phyloP scores from a whole-genome alignment of 2,329 filamentous ascomycete genomes.

The Geoglossum cookeanum region DNA sequence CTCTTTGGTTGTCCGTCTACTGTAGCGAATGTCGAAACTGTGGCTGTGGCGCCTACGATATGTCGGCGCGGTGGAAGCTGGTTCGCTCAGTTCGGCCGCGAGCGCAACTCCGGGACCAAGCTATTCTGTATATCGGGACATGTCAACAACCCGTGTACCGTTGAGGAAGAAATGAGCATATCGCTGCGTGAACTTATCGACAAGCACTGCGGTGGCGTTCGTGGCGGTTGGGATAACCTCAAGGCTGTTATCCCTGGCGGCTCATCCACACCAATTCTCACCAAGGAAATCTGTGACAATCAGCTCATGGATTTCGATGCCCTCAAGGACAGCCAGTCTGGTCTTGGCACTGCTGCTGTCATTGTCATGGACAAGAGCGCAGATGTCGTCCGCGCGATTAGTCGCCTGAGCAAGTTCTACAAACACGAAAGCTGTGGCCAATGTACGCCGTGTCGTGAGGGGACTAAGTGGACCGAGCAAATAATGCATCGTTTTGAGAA shows the following conservation, averaged over 20 bases:
- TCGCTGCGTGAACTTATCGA: constrained; percentile 91
- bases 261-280: constrained; percentile 88
- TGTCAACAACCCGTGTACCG: constrained; percentile 95
- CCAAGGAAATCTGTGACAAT: constrained; percentile 75
- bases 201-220: constrained; percentile 92
- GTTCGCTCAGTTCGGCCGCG: constrained; percentile 87
- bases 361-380: constrained; percentile 99
- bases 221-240: constrained; percentile 94
- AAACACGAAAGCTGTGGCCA: constrained; percentile 96
- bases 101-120: constrained; percentile 94
- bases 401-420: constrained; percentile 89
- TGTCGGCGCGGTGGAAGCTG: constrained; percentile 78
- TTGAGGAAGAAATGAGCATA: constrained; percentile 99
- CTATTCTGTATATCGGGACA: constrained; percentile 96
- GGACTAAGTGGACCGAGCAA: constrained; percentile 97
- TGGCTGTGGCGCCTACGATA: constrained; percentile 90
- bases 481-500: constrained; percentile 96
- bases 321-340: constrained; percentile 92
- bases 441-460: constrained; percentile 98
- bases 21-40: constrained; percentile 93
- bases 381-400: constrained; percentile 86
- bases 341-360: constrained; percentile 90
- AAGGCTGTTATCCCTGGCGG: constrained; percentile 89
- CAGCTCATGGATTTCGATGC: constrained; percentile 99
- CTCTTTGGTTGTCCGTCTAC: constrained; percentile 96